Percentiles rank a stretch among this genome's conserved stretches.
Evolutionary conservation across 140 eudicot species (phyloP).

Genomic region (Flaveria floridana): DNA sequence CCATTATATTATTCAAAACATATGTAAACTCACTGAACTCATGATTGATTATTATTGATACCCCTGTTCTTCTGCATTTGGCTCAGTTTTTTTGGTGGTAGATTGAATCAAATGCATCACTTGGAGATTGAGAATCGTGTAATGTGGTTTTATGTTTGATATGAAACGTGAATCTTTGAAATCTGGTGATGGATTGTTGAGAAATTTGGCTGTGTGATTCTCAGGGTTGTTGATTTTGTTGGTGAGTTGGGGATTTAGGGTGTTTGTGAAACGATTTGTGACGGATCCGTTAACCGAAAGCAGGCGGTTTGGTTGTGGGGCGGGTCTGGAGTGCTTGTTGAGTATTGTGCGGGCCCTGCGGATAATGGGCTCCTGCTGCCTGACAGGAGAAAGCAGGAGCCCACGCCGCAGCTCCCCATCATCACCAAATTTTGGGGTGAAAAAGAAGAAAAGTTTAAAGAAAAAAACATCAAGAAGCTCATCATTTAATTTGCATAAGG

Average conservation of each 20-base stretch:
- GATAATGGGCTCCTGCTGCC: slow-evolving; percentile 84
- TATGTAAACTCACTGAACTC: background rate
- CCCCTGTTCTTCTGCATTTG: background rate
- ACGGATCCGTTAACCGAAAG: slow-evolving; percentile 67
- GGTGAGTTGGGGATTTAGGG: slow-evolving; percentile 20
- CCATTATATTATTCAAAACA: background rate
- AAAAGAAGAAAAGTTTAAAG: slow-evolving; percentile 44
- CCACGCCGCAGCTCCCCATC: slow-evolving; percentile 63
- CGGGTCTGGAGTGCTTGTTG: slow-evolving; percentile 82
- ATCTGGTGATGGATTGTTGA: slow-evolving; percentile 3
- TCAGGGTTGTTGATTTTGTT: background rate
- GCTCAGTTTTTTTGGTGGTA: no score
- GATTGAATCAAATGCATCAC: no score
- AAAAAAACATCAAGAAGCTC: slow-evolving; percentile 55
- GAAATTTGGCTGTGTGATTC: background rate
- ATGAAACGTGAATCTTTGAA: background rate
- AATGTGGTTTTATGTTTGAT: background rate
- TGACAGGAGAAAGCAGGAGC: slow-evolving; percentile 84
- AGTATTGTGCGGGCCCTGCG: slow-evolving; percentile 81
- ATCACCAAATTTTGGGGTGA: slow-evolving; percentile 34
- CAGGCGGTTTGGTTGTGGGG: slow-evolving; percentile 55
- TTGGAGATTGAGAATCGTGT: no score
- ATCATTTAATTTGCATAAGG: slow-evolving; percentile 58
- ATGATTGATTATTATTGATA: no score
- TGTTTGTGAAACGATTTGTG: slow-evolving; percentile 34